These are phyloP conservation scores for Fusarium continuum DNA, from an alignment of 2,329 filamentous ascomycete species.

Conservation along the genomic window DNA sequence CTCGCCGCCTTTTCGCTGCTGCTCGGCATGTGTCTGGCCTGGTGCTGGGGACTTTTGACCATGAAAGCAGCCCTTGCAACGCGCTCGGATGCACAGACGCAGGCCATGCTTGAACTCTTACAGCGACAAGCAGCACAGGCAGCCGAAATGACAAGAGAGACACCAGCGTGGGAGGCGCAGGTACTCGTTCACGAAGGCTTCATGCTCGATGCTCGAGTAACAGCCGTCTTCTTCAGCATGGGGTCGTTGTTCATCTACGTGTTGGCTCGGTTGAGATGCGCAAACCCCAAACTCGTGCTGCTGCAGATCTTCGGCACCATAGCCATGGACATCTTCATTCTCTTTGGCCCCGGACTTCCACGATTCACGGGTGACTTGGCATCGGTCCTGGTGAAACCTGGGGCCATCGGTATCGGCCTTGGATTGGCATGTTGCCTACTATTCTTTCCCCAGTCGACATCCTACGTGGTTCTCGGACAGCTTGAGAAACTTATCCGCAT, in stretches of 20 bases:
- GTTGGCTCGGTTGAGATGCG: conserved; percentile 53
- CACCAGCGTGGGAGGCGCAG: conserved; percentile 44
- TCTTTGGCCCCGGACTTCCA: conserved; percentile 53
- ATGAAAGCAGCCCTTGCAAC: conserved; percentile 59
- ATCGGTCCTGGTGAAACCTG: conserved; percentile 54
- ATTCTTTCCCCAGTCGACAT: conserved; percentile 61
- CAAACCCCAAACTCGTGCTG: conserved; percentile 56
- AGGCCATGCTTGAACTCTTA: conserved; percentile 47
- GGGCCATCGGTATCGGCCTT: conserved; percentile 56
- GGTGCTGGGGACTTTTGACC: conserved; percentile 59
- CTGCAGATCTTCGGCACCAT: conserved; percentile 59
- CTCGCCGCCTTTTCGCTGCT: conserved; percentile 54
- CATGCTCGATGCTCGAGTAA: conserved; percentile 58
- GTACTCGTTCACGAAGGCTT: conserved; percentile 54
- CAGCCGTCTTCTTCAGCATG: conserved; percentile 50
- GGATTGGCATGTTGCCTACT: conserved; percentile 55
- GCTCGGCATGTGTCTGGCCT: conserved; percentile 57
- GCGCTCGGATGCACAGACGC: conserved; percentile 51
- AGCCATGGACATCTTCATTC: conserved; percentile 56
- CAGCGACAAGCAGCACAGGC: conserved; percentile 49
- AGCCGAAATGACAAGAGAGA: conserved; percentile 42
- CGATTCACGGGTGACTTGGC: conserved; percentile 32
- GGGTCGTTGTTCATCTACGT: conserved; percentile 56
- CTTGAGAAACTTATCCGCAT: conserved; percentile 46
- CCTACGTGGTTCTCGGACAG: conserved; percentile 52